Percentiles rank a stretch among this genome's conserved stretches.
These are phyloP conservation scores for Borealophlyctis nickersoniae DNA, from an alignment of 192 early-diverging fungal species.

Conservation along the genomic window DNA sequence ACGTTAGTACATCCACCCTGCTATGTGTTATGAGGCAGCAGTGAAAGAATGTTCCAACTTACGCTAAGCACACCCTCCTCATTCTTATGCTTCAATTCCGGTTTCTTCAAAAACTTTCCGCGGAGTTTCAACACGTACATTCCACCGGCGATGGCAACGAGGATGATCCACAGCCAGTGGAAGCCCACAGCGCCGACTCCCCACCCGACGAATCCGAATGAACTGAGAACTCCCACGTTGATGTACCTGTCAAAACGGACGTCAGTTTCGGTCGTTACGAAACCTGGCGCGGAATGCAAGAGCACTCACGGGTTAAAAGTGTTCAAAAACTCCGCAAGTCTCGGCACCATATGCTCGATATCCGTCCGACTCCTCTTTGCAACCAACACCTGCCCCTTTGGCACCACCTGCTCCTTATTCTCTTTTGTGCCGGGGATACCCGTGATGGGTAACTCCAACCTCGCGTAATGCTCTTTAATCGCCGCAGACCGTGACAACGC, in stretches of 20 bases:
- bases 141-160: not conserved
- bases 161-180: not conserved
- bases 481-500: constrained; percentile 19
- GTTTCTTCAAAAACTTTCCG: not conserved
- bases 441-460: constrained; percentile 18
- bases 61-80: not conserved
- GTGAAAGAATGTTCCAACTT: not conserved
- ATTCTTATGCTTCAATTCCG: not conserved
- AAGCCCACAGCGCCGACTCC: not conserved
- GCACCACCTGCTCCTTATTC: constrained; percentile 15
- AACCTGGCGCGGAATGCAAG: too few species aligned
- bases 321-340: constrained; percentile 24
- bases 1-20: not conserved
- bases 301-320: constrained; percentile 26
- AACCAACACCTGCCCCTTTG: constrained; percentile 2
- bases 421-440: constrained; percentile 26
- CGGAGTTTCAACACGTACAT: not conserved
- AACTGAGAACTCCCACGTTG: not conserved
- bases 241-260: too few species aligned
- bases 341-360: constrained; percentile 10
- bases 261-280: too few species aligned
- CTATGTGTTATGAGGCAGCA: not conserved
- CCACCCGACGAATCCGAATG: not conserved
- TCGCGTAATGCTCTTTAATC: constrained; percentile 20
- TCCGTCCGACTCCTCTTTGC: constrained; percentile 9